Base-by-base conservation (phyloP, 2,329 filamentous ascomycete species). In the Cladorrhinum sp. region DNA sequence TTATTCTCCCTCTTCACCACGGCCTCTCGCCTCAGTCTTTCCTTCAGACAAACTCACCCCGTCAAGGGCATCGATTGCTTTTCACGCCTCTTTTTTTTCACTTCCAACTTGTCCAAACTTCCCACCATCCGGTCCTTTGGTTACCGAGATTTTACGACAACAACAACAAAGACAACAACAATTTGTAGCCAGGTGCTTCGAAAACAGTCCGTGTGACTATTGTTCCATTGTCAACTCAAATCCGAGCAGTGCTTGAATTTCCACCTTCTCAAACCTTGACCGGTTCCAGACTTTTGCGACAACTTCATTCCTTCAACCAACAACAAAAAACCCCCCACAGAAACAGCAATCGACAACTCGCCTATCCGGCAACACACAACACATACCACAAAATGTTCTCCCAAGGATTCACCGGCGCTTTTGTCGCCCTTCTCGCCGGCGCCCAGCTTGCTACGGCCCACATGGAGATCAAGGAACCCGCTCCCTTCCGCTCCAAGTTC, bases 401-500 rank as follows among this genome's bases (percentile, higher is more conserved):
- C 77, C 72, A 71, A 73, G 62, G 76, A 62, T 64, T 79, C 64
- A 69, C 75, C 66, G 68, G 79, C 68, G 65, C 82, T 66, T 75
- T 75, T 62, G 71, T 78, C 68, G 65, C 78, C 58, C 70, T 73
- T 57, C 74, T 77, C 65, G 72, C 63, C 6, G 66, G 63, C 57
- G 51, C 57, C 61, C 64, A 69, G 61, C 63, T 79, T 55, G 77
- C 76, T 64, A 73, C 77, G 58, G 83, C 80, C 62, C 82, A 86
- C 73, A 85, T 86, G 80, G 77, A 83, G 70, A 82, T 85, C 78
- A 75, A 69, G 50, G 74, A 73, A 64, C 84, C 84, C 9, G 65
- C 80, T 14, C 83, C 84, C 6, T 75, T 86, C 67, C 75, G 75
- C 59, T 83, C 80, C 69, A 82, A 81, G 74, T 73, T 72, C 72